Base-by-base conservation (phyloP, 768 basidiomycete species). In the Lactarius hatsudake region DNA sequence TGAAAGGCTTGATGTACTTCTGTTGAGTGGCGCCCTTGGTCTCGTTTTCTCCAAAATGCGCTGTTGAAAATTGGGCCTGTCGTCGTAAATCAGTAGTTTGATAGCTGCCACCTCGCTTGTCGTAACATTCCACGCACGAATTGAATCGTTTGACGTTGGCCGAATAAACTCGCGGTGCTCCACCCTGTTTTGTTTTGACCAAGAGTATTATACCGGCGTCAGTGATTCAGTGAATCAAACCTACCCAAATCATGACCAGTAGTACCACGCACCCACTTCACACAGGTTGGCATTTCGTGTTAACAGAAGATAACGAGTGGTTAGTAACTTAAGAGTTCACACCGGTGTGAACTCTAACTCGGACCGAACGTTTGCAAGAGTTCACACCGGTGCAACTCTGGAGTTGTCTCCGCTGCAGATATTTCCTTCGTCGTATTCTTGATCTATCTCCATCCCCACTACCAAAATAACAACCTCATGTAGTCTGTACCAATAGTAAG, bases 291-390 rank as follows among this genome's bases (percentile, higher is more conserved):
- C 76, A 75, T 51, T 92, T 93, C 73, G 1, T 28, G 28, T 28
- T 28, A 67, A 84, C 84, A 28, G 17, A 55, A 74, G 23, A 80
- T 82, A 64, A 78, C 51, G 89, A 92, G 80, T 93, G 90, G 90
- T 71, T n/a, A n/a, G n/a, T n/a, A n/a, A n/a, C n/a, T n/a, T n/a
- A n/a, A n/a, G n/a, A n/a, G n/a, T n/a, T n/a, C n/a, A n/a, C n/a
- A n/a, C n/a, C n/a, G n/a, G n/a, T n/a, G n/a, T n/a, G n/a, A n/a
- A n/a, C n/a, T n/a, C n/a, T n/a, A n/a, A n/a, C n/a, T n/a, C n/a
- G n/a, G n/a, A n/a, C n/a, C n/a, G n/a, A n/a, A n/a, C n/a, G n/a
- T n/a, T n/a, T n/a, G n/a, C n/a, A n/a, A n/a, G n/a, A n/a, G n/a
- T n/a, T n/a, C n/a, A n/a, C n/a, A n/a, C n/a, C n/a, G n/a, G n/a